A percentile compares a stretch with the other conserved stretches of the same genome.
Evolutionary conservation across 1,284 basidiomycete species (phyloP).

Genomic region (Thecaphora thlaspeos): DNA sequence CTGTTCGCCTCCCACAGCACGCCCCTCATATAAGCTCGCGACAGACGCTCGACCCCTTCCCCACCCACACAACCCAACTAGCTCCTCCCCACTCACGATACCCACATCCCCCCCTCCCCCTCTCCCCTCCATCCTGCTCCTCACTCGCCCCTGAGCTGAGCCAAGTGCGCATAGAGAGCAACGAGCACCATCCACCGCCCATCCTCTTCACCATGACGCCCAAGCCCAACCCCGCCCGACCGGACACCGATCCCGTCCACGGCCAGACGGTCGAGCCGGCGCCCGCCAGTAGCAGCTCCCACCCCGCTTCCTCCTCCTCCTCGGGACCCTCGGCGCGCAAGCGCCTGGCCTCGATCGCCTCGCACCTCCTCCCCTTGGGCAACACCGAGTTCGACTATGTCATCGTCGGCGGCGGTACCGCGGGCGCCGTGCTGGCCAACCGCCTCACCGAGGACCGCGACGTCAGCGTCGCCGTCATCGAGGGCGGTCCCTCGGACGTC

Average conservation of each 20-base stretch:
- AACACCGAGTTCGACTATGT: constrained; percentile 56
- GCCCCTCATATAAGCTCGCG: no score
- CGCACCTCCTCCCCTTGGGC: constrained; percentile 45
- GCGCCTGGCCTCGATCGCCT: constrained; percentile 45
- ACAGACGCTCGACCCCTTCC: no score
- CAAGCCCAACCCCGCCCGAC: constrained; percentile 34
- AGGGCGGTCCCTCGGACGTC: constrained; percentile 57
- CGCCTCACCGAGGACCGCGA: constrained; percentile 55
- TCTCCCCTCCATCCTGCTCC: neutral
- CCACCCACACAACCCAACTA: no score
- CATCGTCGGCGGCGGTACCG: constrained; percentile 57
- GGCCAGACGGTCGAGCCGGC: constrained; percentile 37
- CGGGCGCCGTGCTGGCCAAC: constrained; percentile 57
- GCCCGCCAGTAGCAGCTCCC: constrained; percentile 12
- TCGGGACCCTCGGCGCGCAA: constrained; percentile 27
- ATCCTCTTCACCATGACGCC: constrained; percentile 29
- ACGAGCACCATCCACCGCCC: no score
- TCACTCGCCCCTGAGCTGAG: neutral
- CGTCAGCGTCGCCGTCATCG: constrained; percentile 56
- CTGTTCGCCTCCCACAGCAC: no score
- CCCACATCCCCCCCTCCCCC: no score
- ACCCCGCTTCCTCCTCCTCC: neutral
- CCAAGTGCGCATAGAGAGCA: no score
- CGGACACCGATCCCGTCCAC: constrained; percentile 40
- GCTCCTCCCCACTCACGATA: no score